phyloP scores from a whole-genome alignment of 2,329 filamentous ascomycete genomes.

The Pseudopyrenochaeta lycopersici region DNA sequence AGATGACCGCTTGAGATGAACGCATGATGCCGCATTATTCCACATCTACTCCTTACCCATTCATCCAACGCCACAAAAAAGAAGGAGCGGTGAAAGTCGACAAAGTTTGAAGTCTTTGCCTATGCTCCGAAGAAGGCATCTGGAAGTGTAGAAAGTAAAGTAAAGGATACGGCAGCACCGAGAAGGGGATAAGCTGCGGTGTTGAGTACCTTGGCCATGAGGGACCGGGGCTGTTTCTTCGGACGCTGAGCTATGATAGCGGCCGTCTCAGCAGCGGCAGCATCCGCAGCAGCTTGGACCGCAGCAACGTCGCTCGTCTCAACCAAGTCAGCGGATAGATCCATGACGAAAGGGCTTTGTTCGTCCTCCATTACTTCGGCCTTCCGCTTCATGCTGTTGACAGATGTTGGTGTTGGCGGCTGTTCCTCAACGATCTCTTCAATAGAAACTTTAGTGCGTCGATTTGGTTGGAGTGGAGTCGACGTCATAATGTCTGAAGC shows the following conservation, averaged over 20 bases:
- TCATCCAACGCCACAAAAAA: background rate
- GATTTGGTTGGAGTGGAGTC: slow-evolving; percentile 22
- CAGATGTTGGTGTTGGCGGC: slow-evolving; percentile 40
- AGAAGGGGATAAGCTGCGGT: slow-evolving; percentile 24
- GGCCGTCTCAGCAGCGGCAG: slow-evolving; percentile 12
- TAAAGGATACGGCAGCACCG: slow-evolving; percentile 23
- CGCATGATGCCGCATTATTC: background rate
- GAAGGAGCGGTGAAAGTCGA: background rate
- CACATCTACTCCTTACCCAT: background rate
- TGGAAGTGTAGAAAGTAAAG: slow-evolving; percentile 30
- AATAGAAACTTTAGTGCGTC: slow-evolving; percentile 41
- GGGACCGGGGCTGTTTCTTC: slow-evolving; percentile 28
- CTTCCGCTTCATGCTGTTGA: slow-evolving; percentile 42
- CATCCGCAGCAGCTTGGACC: background rate
- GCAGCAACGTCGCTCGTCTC: background rate
- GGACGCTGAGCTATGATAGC: slow-evolving; percentile 24
- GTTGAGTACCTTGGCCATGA: slow-evolving; percentile 18
- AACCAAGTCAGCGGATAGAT: background rate
- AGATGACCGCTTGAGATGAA: background rate
- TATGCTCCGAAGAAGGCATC: slow-evolving; percentile 28
- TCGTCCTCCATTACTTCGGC: slow-evolving; percentile 35
- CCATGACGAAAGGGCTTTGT: background rate
- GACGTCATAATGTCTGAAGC: slow-evolving; percentile 11
- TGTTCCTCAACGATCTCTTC: slow-evolving; percentile 45
- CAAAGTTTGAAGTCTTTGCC: background rate